phyloP scores from a whole-genome alignment of 495 filamentous ascomycete genomes.

The Chaetomium tenue region DNA sequence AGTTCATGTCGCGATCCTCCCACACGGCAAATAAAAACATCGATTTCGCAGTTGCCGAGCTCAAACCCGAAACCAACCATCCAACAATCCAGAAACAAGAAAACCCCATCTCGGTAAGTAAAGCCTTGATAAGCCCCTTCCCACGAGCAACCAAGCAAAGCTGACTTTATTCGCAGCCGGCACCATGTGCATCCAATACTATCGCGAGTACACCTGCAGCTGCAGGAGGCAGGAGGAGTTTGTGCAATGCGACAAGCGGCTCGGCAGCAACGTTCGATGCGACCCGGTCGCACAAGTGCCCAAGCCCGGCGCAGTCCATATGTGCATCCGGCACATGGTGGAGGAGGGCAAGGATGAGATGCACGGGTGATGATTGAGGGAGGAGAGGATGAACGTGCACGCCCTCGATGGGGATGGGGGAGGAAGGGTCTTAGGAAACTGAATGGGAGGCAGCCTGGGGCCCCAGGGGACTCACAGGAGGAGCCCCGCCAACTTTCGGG shows the following conservation, averaged over 20 bases:
- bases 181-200: conserved; percentile 9
- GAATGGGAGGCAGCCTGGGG: not conserved
- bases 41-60: too few relatives aligned
- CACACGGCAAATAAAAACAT: too few relatives aligned
- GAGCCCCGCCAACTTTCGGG: too few relatives aligned
- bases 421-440: not conserved
- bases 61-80: too few relatives aligned
- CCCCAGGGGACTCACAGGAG: too few relatives aligned
- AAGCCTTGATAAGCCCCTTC: too few relatives aligned
- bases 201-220: conserved; percentile 5
- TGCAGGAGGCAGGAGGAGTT: conserved; percentile 3
- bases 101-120: too few relatives aligned
- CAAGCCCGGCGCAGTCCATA: not conserved
- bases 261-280: conserved; percentile 8
- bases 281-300: not conserved
- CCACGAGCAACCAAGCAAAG: too few relatives aligned
- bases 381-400: too few relatives aligned
- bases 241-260: conserved; percentile 9
- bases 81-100: too few relatives aligned
- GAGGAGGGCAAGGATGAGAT: conserved; percentile 9
- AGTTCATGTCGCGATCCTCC: too few relatives aligned
- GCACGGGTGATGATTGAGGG: conserved; percentile 1
- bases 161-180: not conserved
- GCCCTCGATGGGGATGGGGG: too few relatives aligned
- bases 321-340: conserved; percentile 8